Evolutionary conservation across 306 rosid species (phyloP), one percentile per base, ranked within the genome.

Genomic region (Lathyrus aphaca): DNA sequence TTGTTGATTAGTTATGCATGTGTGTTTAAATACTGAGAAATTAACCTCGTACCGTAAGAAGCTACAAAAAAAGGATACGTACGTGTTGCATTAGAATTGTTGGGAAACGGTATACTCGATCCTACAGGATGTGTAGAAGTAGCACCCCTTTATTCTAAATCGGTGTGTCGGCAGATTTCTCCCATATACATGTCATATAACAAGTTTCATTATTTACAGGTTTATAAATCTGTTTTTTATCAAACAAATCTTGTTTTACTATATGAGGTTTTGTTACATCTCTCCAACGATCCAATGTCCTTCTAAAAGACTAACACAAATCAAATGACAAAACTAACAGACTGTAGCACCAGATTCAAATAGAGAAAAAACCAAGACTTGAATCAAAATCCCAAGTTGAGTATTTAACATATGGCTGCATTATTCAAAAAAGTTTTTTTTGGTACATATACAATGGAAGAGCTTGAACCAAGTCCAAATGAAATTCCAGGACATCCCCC

Each of bases 401-500:
- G 49, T 13, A 44, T 44, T 13, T 44, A 44, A 13, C 16, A 13
- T 1, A 43, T 43, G 48, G 16, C 7, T 43, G n/a, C 48, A 43
- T 44, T 44, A 44, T 44, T 44, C 6, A 13, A 44, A 12, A 4
- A 1, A 4, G 0, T 2, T 11, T 42, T 42, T 14, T 42, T 42
- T 42, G 48, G 48, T 5, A 43, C 48, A 1, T 42, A 32, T 32
- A 5, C 8, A 32, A 6, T 6, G 8, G 8, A 32, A 32, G 37
- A 32, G 8, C 37, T 32, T 32, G 37, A 19, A 19, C 39, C 53
- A 25, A 76, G 10, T 0, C 57, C 81, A 60, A 80, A 76, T 8
- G 63, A 5, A 5, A 54, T 72, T 10, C 76, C 84, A 21, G 64
- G 59, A 8, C 81, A 80, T 0, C 44, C 57, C 27, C 16, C 78